These are phyloP conservation scores for Microsporum audouinii DNA, from an alignment of 2,329 filamentous ascomycete genomes.

Conservation along the genomic window DNA sequence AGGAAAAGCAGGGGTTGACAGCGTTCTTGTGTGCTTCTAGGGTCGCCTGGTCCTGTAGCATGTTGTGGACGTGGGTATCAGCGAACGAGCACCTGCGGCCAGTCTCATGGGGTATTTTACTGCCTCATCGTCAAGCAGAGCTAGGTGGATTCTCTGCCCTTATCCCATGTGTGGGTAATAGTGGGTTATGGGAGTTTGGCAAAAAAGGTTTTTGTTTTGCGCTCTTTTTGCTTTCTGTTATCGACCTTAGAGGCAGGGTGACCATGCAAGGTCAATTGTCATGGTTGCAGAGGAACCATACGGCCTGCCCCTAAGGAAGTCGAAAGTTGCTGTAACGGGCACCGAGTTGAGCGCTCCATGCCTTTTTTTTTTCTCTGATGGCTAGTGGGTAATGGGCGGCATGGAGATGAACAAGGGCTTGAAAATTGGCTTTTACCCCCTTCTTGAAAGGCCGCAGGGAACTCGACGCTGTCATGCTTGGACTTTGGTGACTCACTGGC, in stretches of 20 bases:
- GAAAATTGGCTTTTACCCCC: background rate
- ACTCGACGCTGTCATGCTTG: background rate
- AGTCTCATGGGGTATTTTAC: background rate
- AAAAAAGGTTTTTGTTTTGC: background rate
- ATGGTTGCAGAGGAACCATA: background rate
- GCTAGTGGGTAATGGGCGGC: background rate
- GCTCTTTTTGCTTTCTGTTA: conserved; percentile 1
- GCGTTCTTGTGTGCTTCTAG: background rate
- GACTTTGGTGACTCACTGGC: background rate
- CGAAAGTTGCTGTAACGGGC: background rate
- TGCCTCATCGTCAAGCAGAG: background rate
- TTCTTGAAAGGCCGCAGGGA: background rate
- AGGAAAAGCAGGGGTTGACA: background rate
- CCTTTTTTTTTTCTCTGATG: background rate
- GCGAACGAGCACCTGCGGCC: background rate
- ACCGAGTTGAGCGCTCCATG: conserved; percentile 1
- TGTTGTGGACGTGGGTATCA: background rate
- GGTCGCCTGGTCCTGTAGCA: background rate
- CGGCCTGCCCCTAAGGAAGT: background rate
- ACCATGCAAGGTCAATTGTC: background rate
- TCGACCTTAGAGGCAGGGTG: background rate
- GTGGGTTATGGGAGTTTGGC: background rate
- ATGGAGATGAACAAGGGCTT: conserved; percentile 3
- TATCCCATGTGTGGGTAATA: background rate
- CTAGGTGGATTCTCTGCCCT: background rate